Evolutionary conservation across 345 rosid species (phyloP), one percentile per base, ranked within the genome.

Genomic region (Angophora floribunda): DNA sequence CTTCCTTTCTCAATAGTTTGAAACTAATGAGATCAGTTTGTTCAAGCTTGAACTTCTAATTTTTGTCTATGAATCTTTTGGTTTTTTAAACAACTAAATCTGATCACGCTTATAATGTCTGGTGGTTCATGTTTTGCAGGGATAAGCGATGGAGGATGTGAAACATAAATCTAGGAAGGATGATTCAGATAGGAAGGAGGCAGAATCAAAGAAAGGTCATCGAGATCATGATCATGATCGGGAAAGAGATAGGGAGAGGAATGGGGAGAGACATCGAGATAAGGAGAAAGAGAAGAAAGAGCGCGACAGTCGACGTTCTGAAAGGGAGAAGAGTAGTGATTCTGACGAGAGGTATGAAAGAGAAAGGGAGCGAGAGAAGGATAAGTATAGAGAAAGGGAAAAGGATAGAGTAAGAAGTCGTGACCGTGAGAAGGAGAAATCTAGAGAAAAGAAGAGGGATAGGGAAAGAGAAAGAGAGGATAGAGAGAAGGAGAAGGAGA

Each of bases 231-330:
- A 91, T 87, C 89, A 90, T 67, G 94, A 93, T 78, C 91, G 89
- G 88, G 96, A 93, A 86, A 90, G 91, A 53, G 96, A 93, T 51
- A 94, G 92, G 93, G 97, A 93, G 79, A 93, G 90, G 44, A 90
- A 89, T 85, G 91, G 90, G 51, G 95, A 86, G 51, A 79, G 75
- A 88, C 94, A 90, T 50, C 90, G 94, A 89, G 65, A 85, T 30
- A 85, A 80, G 65, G 93, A 90, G 88, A 92, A 89, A 70, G 87
- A 51, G 4, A 57, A 79, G 51, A 85, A 86, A 86, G 86, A 61
- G 55, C 65, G 52, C 70, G 15, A 88, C 87, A 84, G 67, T 86
- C 75, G 87, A 16, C 49, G 49, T 41, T 41, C 13, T 75, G 86
- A 59, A 50, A 65, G 91, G 80, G 82, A 57, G 26, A 59, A 45